Evolutionary conservation across 1,139 yeast genomes (phyloP).

Genomic region (Yamadazyma conglobata): DNA sequence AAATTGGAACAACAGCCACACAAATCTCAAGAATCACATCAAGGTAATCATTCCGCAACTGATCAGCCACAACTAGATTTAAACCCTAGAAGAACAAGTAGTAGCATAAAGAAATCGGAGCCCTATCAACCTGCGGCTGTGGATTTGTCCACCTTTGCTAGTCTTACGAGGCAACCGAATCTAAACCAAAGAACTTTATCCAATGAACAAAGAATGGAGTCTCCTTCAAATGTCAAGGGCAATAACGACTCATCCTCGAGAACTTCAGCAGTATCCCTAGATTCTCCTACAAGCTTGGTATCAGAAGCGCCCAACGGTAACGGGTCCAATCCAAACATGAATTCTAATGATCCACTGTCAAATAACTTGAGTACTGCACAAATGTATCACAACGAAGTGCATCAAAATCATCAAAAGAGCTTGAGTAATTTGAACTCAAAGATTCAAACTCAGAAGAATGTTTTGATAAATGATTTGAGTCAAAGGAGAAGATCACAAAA

Average conservation of each 20-base stretch:
- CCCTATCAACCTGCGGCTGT: slow-evolving; percentile 56
- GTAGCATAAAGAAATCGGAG: slow-evolving; percentile 15
- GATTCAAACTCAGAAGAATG: slow-evolving; percentile 10
- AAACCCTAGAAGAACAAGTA: slow-evolving; percentile 2
- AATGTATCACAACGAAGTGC: slow-evolving; percentile 16
- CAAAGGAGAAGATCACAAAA: slow-evolving; percentile 14
- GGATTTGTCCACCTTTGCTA: slow-evolving; percentile 47
- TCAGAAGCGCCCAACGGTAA: background rate
- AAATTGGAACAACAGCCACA: slow-evolving; percentile 2
- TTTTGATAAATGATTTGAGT: slow-evolving; percentile 12
- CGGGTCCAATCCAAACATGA: background rate
- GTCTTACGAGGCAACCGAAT: slow-evolving; percentile 46
- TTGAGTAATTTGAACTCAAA: slow-evolving; percentile 11
- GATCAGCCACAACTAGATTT: background rate
- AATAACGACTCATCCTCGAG: background rate
- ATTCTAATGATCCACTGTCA: background rate
- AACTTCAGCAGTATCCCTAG: slow-evolving; percentile 1
- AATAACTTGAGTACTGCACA: slow-evolving; percentile 5
- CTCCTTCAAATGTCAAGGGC: background rate
- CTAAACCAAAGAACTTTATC: slow-evolving; percentile 8
- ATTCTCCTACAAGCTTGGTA: too few relatives aligned
- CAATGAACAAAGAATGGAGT: slow-evolving; percentile 1
- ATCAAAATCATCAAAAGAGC: slow-evolving; percentile 11
- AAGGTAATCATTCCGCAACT: slow-evolving; percentile 3
- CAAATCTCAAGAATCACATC: slow-evolving; percentile 1